A percentile compares a stretch with the other conserved stretches of the same genome.
phyloP scores from a whole-genome alignment of 345 rosid species.

The Sisymbrium altissimum region DNA sequence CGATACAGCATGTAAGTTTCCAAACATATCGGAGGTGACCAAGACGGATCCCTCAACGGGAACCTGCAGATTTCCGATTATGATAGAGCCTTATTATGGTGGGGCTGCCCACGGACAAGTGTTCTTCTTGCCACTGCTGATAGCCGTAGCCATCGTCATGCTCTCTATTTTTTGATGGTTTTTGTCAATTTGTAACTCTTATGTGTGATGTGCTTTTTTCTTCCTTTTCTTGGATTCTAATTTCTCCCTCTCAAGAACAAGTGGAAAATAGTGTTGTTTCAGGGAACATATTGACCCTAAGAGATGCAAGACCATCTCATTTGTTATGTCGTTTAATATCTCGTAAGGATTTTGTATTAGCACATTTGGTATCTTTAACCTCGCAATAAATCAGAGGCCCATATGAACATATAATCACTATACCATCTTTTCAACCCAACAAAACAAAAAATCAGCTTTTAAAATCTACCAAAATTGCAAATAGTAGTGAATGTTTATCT shows the following conservation, averaged over 20 bases:
- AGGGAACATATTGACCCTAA: neutral
- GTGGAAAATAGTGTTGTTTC: constrained; percentile 19
- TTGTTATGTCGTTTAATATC: too few relatives aligned
- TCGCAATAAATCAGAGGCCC: neutral
- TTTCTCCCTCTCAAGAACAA: neutral
- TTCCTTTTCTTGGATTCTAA: neutral
- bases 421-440: too few relatives aligned
- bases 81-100: constrained; percentile 77
- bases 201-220: constrained; percentile 5
- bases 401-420: neutral
- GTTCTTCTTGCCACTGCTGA: constrained; percentile 13
- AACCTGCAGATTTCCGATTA: constrained; percentile 56
- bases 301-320: too few relatives aligned
- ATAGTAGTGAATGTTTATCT: too few relatives aligned
- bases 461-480: too few relatives aligned
- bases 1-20: constrained; percentile 74
- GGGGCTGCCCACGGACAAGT: constrained; percentile 27
- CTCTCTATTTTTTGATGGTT: constrained; percentile 26
- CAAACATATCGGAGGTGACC: constrained; percentile 56
- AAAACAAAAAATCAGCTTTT: too few relatives aligned
- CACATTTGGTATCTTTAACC: neutral
- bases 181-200: constrained; percentile 23
- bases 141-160: neutral
- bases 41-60: constrained; percentile 56
- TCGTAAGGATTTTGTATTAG: neutral